These are phyloP conservation scores for Carallia pectinifolia DNA, from an alignment of 345 rosid species.

Conservation along the genomic window DNA sequence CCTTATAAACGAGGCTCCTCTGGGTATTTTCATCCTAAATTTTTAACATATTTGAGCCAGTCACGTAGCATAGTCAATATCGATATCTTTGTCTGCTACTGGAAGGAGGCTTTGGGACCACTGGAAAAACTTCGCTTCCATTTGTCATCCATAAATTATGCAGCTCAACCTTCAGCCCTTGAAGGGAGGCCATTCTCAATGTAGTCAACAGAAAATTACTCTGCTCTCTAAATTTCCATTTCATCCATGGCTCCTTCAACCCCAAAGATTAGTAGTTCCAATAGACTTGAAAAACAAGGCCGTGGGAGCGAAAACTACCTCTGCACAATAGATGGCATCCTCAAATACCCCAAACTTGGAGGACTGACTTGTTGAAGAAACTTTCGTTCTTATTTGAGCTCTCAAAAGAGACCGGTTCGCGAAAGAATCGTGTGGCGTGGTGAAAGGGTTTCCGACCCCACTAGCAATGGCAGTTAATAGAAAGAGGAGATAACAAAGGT, in stretches of 20 bases:
- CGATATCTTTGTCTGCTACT: conserved; percentile 17
- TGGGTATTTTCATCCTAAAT: too few relatives aligned
- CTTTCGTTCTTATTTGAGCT: too few relatives aligned
- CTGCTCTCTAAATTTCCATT: neutral
- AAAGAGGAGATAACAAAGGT: conserved; percentile 34
- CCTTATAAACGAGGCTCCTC: too few relatives aligned
- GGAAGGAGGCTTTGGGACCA: conserved; percentile 14
- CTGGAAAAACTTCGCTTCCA: conserved; percentile 12
- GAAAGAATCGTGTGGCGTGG: too few relatives aligned
- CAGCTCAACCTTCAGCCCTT: neutral
- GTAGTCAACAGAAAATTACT: neutral
- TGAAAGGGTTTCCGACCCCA: too few relatives aligned
- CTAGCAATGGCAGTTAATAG: too few relatives aligned
- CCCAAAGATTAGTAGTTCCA: conserved; percentile 50
- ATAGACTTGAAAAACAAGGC: conserved; percentile 65
- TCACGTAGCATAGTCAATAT: neutral
- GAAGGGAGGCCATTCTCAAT: too few relatives aligned
- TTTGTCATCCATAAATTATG: conserved; percentile 22
- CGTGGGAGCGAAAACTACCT: conserved; percentile 59
- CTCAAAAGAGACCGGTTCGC: too few relatives aligned
- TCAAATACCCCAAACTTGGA: conserved; percentile 33
- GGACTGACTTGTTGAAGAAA: too few relatives aligned
- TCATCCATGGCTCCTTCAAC: conserved; percentile 55
- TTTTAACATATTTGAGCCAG: neutral
- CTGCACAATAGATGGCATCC: conserved; percentile 90